Evolutionary conservation across 495 filamentous ascomycete genomes (phyloP).

Genomic region (Tuber brumale): DNA sequence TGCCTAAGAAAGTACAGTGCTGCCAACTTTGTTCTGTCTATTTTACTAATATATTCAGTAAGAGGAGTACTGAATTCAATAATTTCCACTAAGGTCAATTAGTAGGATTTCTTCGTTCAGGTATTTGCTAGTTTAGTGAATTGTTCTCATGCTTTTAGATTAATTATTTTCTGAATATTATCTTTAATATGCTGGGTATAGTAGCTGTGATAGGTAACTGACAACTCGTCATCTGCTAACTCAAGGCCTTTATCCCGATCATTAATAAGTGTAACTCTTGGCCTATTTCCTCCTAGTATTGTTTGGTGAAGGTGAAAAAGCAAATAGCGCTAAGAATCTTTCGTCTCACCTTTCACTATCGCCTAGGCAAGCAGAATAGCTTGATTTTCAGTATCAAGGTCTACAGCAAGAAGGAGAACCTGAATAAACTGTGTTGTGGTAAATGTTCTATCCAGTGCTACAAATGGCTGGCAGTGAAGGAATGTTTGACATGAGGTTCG

Average conservation of each 20-base stretch:
- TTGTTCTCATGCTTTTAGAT: background rate
- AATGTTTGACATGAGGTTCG: background rate
- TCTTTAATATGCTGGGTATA: conserved; percentile 12
- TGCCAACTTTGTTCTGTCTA: background rate
- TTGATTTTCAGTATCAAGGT: conserved; percentile 9
- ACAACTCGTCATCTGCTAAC: conserved; percentile 11
- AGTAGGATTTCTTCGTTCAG: background rate
- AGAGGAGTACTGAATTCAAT: background rate
- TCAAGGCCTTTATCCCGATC: background rate
- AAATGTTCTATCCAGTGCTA: conserved; percentile 8
- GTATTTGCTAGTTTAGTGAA: background rate
- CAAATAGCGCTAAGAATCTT: background rate
- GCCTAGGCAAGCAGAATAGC: background rate
- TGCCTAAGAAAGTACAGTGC: background rate
- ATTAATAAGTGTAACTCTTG: background rate
- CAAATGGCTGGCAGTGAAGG: background rate
- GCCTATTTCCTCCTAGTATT: background rate
- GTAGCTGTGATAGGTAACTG: background rate
- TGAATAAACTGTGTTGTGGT: conserved; percentile 4
- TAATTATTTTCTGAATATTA: conserved; percentile 13
- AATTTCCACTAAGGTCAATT: background rate
- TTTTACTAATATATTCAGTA: background rate
- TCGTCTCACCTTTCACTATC: background rate
- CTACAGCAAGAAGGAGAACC: background rate
- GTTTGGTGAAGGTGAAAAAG: background rate